A percentile compares a stretch with the other conserved stretches of the same genome.
Conservation (phyloP, 768 basidiomycete species). For the Pleurotus tuber-regium region DNA sequence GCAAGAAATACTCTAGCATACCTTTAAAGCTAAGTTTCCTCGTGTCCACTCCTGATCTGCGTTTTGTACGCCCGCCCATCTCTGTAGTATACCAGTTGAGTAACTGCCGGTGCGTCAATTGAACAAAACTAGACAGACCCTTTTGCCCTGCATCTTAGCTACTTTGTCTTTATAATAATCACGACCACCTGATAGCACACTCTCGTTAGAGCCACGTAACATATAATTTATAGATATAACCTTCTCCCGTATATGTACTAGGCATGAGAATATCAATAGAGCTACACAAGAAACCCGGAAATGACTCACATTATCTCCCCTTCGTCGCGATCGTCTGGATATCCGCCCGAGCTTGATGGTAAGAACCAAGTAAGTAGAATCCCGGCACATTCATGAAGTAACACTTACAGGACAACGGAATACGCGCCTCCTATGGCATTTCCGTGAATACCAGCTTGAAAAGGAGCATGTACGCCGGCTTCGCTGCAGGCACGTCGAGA, state of each 20-base stretch:
- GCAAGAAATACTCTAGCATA: conserved; percentile 10
- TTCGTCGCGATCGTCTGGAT: conserved; percentile 38
- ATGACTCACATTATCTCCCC: conserved; percentile 35
- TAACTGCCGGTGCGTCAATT: not conserved
- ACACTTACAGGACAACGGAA: conserved; percentile 31
- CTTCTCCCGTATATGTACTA: conserved; percentile 42
- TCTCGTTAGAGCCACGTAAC: not conserved
- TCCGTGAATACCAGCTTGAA: conserved; percentile 39
- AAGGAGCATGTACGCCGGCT: conserved; percentile 31
- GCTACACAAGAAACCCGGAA: not conserved
- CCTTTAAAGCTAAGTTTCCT: conserved; percentile 32
- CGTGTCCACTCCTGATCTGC: conserved; percentile 34
- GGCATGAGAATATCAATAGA: not conserved
- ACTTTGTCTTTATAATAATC: not conserved
- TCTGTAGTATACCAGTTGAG: conserved; percentile 19
- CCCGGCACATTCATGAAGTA: not conserved
- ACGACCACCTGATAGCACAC: not conserved
- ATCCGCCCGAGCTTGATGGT: conserved; percentile 27
- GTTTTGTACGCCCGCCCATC: conserved; percentile 18
- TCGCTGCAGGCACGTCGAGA: conserved; percentile 17
- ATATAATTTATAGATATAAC: conserved; percentile 14
- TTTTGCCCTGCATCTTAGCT: conserved; percentile 16
- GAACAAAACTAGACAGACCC: conserved; percentile 16
- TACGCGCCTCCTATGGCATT: conserved; percentile 29
- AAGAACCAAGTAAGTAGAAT: not conserved